Evolutionary conservation across 768 basidiomycete genomes (phyloP), one percentile per base, ranked within the genome.

Genomic region (Mycena chlorophos): DNA sequence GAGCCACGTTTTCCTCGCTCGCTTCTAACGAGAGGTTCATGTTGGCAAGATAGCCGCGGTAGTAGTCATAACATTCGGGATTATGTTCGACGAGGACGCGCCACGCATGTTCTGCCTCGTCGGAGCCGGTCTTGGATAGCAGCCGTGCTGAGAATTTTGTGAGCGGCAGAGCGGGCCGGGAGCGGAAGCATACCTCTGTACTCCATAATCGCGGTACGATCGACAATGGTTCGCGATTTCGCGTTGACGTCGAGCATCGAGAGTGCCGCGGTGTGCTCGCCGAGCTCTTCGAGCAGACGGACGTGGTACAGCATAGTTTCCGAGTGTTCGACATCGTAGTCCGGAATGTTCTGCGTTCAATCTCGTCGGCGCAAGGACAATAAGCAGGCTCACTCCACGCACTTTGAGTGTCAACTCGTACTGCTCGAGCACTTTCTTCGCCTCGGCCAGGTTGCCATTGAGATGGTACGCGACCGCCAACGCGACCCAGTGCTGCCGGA

Each of bases 381-480:
- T 25, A n/a, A 13, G 25, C 4, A 39, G 13, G 39, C n/a, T 26
- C 1, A 22, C 8, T n/a, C 51, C 34, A 68, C 76, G 30, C 55
- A 88, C 90, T 80, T 94, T 91, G 25, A 94, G 71, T 6, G 80
- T 85, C 20, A 68, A 72, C 59, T 87, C 80, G 65, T 93, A 91
- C 43, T 85, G 81, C 53, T 90, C 85, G 26, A 96, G 69, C 1
- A 91, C 82, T 26, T 82, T 82, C 65, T 81, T 82, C 2, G 94
- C 87, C 63, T 91, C 88, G 12, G 69, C 64, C 3, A 83, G 69
- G 58, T 94, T 87, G 5, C 88, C 88, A 55, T 85, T 89, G 16
- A 98, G 78, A 65, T 93, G 88, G 69, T 92, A 87, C 3, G 95
- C 94, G 25, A 98, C 82, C 14, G 93, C 93, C 45, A 94, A 78